A percentile compares a stretch with the other conserved stretches of the same genome.
phyloP scores from a whole-genome alignment of 2,329 filamentous ascomycete genomes.

The Neonectria neomacrospora region DNA sequence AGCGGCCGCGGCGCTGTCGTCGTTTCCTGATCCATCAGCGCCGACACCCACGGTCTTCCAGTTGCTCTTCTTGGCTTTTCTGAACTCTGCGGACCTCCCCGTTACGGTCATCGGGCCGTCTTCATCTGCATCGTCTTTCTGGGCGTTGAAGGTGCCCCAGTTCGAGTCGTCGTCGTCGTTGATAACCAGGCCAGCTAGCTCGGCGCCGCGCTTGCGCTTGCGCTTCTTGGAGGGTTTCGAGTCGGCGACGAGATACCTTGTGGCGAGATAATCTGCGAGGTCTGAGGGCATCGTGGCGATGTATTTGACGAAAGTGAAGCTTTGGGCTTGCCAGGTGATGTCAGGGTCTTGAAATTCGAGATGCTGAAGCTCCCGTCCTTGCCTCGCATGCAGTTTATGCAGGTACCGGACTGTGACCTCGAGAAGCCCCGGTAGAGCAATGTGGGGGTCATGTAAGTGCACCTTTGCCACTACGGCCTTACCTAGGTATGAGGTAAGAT shows the following conservation, averaged over 20 bases:
- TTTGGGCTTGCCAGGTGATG: slow-evolving; percentile 1
- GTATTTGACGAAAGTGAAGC: slow-evolving; percentile 10
- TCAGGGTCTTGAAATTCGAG: not conserved
- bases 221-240: slow-evolving; percentile 70
- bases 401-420: slow-evolving; percentile 35
- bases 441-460: slow-evolving; percentile 18
- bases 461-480: slow-evolving; percentile 10
- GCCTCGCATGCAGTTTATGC: slow-evolving; percentile 37
- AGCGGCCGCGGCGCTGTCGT: slow-evolving; percentile 69
- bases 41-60: slow-evolving; percentile 78
- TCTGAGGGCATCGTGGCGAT: slow-evolving; percentile 61
- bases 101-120: slow-evolving; percentile 62
- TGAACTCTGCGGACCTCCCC: slow-evolving; percentile 70
- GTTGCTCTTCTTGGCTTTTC: slow-evolving; percentile 78
- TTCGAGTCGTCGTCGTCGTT: slow-evolving; percentile 71
- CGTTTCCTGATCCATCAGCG: slow-evolving; percentile 43
- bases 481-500: slow-evolving; percentile 38
- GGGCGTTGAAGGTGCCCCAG: slow-evolving; percentile 56
- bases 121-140: slow-evolving; percentile 64
- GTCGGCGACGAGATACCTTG: slow-evolving; percentile 81
- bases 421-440: slow-evolving; percentile 24
- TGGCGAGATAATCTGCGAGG: slow-evolving; percentile 87
- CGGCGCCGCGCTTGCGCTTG: slow-evolving; percentile 66
- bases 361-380: slow-evolving; percentile 25
- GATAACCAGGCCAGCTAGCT: slow-evolving; percentile 67